phyloP scores from a whole-genome alignment of 208 protist genomes.

The Wallacemonas rigidus region DNA sequence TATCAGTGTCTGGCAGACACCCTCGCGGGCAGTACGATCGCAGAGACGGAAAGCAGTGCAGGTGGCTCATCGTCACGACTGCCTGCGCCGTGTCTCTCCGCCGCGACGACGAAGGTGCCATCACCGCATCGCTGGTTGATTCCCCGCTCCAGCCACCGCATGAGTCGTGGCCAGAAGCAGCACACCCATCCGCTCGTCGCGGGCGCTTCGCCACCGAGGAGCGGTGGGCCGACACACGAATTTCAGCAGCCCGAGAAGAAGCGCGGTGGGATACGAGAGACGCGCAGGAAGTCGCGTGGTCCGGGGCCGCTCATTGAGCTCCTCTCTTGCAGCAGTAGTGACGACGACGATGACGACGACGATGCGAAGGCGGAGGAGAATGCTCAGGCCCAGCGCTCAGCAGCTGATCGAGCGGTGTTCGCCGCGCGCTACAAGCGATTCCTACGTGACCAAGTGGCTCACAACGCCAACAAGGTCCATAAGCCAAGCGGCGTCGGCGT shows the following conservation, averaged over 20 bases:
- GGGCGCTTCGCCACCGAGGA: background rate
- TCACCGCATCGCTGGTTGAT: background rate
- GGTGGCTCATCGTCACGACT: too few relatives aligned
- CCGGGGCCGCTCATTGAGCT: constrained; percentile 9
- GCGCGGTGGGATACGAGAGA: too few relatives aligned
- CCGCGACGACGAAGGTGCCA: background rate
- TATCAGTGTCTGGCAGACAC: constrained; percentile 13
- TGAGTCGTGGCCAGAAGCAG: background rate
- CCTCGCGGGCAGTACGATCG: background rate
- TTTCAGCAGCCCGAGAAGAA: too few relatives aligned
- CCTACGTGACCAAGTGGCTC: constrained; percentile 3
- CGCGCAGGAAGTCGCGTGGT: background rate
- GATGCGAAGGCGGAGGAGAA: background rate
- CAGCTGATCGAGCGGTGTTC: constrained; percentile 1
- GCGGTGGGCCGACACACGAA: background rate
- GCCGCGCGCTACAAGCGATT: constrained; percentile 12
- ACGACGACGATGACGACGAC: constrained; percentile 8
- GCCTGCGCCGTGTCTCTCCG: background rate
- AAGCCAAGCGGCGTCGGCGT: background rate
- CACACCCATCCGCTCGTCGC: background rate
- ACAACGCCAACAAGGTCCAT: background rate
- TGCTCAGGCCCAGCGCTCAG: constrained; percentile 3
- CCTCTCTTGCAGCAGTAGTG: constrained; percentile 6
- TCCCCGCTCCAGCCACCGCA: background rate
- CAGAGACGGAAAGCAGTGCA: background rate